A percentile compares a stretch with the other conserved stretches of the same genome.
Evolutionary conservation across 2,329 filamentous ascomycete species (phyloP).

Genomic region (Chaetomiaceae sp.): DNA sequence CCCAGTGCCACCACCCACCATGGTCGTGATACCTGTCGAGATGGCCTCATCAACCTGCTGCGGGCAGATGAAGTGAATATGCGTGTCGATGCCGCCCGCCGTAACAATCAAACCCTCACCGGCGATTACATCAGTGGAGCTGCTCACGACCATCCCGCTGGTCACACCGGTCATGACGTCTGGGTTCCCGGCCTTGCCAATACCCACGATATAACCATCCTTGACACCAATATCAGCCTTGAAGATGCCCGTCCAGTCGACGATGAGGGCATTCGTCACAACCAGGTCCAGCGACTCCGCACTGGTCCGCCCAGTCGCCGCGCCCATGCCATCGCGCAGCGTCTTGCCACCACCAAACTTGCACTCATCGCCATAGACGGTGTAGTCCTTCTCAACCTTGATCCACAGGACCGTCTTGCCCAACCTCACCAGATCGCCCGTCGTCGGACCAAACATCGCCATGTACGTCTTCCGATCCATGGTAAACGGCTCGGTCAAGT

Average conservation of each 20-base stretch:
- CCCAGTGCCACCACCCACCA: conserved; percentile 86
- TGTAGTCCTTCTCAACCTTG: conserved; percentile 80
- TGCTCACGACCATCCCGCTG: conserved; percentile 73
- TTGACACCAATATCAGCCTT: conserved; percentile 97
- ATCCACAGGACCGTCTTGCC: conserved; percentile 87
- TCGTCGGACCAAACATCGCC: conserved; percentile 89
- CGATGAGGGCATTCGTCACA: conserved; percentile 81
- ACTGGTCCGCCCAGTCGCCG: conserved; percentile 73
- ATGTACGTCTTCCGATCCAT: conserved; percentile 78
- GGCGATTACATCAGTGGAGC: conserved; percentile 86
- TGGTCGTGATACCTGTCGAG: conserved; percentile 80
- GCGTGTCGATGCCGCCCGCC: conserved; percentile 81
- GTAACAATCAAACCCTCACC: conserved; percentile 89
- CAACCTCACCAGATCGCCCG: conserved; percentile 76
- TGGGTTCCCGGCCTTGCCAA: conserved; percentile 95
- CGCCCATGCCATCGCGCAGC: conserved; percentile 90
- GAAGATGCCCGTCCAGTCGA: conserved; percentile 90
- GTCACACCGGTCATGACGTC: conserved; percentile 91
- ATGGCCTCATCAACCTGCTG: conserved; percentile 84
- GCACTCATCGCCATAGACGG: conserved; percentile 86
- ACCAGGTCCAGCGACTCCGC: conserved; percentile 75
- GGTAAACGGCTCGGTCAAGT: conserved; percentile 55
- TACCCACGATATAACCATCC: conserved; percentile 76
- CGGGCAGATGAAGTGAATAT: conserved; percentile 93
- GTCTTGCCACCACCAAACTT: conserved; percentile 95